These are phyloP conservation scores for Myrica gale DNA, from an alignment of 306 rosid genomes.

Conservation along the genomic window DNA sequence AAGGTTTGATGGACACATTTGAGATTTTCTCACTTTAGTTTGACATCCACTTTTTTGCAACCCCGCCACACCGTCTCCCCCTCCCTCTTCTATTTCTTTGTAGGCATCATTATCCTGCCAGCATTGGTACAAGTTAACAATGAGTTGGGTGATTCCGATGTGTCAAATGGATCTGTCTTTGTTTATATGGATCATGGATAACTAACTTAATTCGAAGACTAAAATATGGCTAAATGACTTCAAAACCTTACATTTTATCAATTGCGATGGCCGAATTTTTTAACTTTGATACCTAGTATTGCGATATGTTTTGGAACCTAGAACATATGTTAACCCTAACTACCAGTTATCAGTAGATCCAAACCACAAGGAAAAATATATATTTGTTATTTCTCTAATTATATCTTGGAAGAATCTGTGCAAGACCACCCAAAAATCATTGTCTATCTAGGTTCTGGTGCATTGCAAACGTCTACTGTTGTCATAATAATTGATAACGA, in stretches of 20 bases:
- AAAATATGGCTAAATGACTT: neutral
- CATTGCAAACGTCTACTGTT: neutral
- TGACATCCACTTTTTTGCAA: too few relatives aligned
- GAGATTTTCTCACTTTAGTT: neutral
- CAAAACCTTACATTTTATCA: neutral
- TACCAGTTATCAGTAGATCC: too few relatives aligned
- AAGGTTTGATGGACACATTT: neutral
- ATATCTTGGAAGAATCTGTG: too few relatives aligned
- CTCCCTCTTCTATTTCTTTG: too few relatives aligned
- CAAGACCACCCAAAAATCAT: neutral
- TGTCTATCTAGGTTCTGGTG: neutral
- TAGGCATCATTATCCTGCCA: neutral
- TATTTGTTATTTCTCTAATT: too few relatives aligned
- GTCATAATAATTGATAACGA: too few relatives aligned
- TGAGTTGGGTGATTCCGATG: neutral
- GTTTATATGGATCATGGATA: neutral
- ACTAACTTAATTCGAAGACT: neutral
- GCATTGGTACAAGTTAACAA: neutral
- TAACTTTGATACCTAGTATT: too few relatives aligned
- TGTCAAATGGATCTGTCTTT: neutral
- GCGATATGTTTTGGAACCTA: neutral
- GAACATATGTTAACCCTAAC: neutral
- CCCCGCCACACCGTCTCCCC: too few relatives aligned
- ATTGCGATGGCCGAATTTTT: too few relatives aligned
- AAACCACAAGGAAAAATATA: neutral